A percentile compares a stretch with the other conserved stretches of the same genome.
Conservation (phyloP, 495 filamentous ascomycete genomes). For the Lasiosphaeris hirsuta region DNA sequence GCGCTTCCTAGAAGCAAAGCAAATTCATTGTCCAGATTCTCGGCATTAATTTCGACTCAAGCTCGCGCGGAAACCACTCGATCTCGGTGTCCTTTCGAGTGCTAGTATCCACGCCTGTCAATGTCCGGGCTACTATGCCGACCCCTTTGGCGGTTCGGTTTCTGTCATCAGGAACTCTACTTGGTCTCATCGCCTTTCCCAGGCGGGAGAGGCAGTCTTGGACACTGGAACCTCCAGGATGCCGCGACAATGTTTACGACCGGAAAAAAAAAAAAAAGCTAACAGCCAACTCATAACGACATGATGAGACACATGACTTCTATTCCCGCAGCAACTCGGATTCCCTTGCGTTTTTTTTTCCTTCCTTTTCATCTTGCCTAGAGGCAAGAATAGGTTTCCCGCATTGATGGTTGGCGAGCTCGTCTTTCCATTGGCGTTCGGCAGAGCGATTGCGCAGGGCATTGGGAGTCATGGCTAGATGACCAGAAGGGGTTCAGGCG, state of each 20-base stretch:
- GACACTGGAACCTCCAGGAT: constrained; percentile 18
- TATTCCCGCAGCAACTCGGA: constrained; percentile 7
- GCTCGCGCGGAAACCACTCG: not conserved
- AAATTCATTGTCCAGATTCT: no score
- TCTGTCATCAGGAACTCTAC: no score
- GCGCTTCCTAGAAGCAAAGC: no score
- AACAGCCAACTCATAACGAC: constrained; percentile 18
- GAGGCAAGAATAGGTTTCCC: not conserved
- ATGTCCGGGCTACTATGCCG: not conserved
- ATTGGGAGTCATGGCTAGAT: not conserved
- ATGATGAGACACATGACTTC: constrained; percentile 24
- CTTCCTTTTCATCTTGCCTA: constrained; percentile 10
- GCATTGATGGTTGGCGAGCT: not conserved
- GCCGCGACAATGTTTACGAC: constrained; percentile 9
- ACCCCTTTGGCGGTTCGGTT: not conserved
- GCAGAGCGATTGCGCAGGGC: not conserved
- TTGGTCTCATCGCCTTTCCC: not conserved
- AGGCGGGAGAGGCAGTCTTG: constrained; percentile 13
- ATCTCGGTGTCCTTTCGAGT: not conserved
- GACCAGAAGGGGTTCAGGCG: not conserved
- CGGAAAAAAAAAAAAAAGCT: constrained; percentile 5
- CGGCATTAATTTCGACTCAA: no score
- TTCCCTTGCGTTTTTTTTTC: constrained; percentile 10
- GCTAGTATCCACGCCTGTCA: not conserved
- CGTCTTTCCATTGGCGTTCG: constrained; percentile 8